phyloP scores from a whole-genome alignment of 495 filamentous ascomycete genomes.

The Halenospora varia region DNA sequence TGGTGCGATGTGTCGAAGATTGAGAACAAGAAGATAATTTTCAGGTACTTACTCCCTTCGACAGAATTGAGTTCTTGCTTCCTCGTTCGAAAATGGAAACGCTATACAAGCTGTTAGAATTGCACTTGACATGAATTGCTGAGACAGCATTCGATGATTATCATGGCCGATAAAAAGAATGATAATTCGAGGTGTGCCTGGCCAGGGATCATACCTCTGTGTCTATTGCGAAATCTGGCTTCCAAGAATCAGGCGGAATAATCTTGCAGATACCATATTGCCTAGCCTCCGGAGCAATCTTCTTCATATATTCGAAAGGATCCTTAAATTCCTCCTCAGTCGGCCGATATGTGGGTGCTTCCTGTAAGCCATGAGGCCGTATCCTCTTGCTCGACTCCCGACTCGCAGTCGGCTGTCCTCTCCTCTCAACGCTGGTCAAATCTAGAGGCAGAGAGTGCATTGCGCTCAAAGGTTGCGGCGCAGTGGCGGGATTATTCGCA shows the following conservation, averaged over 20 bases:
- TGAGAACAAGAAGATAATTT: slow-evolving; percentile 34
- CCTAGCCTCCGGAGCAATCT: slow-evolving; percentile 76
- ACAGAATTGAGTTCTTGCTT: slow-evolving; percentile 97
- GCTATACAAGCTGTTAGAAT: slow-evolving; percentile 46
- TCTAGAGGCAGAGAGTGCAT: slow-evolving; percentile 64
- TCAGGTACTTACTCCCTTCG: slow-evolving; percentile 80
- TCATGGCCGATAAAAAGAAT: too few species aligned
- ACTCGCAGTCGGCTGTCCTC: slow-evolving; percentile 69
- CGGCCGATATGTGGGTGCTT: slow-evolving; percentile 88
- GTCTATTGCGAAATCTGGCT: slow-evolving; percentile 91
- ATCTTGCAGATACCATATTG: slow-evolving; percentile 93
- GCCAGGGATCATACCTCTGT: slow-evolving; percentile 64
- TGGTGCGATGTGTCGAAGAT: slow-evolving; percentile 8
- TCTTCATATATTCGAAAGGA: slow-evolving; percentile 86
- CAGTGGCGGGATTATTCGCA: slow-evolving; percentile 46
- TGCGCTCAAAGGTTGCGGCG: slow-evolving; percentile 45
- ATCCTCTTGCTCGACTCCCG: slow-evolving; percentile 69
- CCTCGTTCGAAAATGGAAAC: slow-evolving; percentile 94
- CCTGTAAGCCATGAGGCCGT: slow-evolving; percentile 77
- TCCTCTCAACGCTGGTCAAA: slow-evolving; percentile 84
- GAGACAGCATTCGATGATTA: neutral
- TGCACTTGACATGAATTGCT: neutral
- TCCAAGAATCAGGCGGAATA: slow-evolving; percentile 90
- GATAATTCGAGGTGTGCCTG: neutral
- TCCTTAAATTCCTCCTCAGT: slow-evolving; percentile 93